Evolutionary conservation across 257 asterid genomes (phyloP).

Genomic region (Orobanche coerulescens): DNA sequence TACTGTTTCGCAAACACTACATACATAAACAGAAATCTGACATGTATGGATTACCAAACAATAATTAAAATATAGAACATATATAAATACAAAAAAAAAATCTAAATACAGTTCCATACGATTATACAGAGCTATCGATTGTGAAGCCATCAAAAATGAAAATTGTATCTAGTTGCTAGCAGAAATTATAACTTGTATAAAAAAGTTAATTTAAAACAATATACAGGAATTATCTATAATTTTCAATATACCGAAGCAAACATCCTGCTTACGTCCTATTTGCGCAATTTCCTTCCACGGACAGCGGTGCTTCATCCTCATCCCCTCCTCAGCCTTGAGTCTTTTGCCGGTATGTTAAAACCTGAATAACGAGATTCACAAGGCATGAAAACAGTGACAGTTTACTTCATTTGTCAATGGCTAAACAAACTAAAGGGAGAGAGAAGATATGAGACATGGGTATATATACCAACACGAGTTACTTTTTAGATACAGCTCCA

Average conservation of each 20-base stretch:
- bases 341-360: conserved; percentile 61
- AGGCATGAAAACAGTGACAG: background rate
- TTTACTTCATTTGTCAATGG: conserved; percentile 4
- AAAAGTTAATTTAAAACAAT: conserved; percentile 18
- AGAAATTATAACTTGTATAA: conserved; percentile 16
- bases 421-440: background rate
- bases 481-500: background rate
- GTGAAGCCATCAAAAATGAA: conserved; percentile 15
- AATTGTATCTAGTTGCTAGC: conserved; percentile 14
- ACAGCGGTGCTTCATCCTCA: conserved; percentile 4
- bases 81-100: background rate
- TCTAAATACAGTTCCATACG: conserved; percentile 11
- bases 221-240: conserved; percentile 12
- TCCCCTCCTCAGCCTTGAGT: conserved; percentile 20
- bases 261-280: conserved; percentile 19
- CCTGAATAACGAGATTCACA: conserved; percentile 32
- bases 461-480: background rate
- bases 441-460: background rate
- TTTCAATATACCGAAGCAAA: conserved; percentile 16
- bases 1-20: background rate
- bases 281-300: conserved; percentile 17
- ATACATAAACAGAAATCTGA: background rate
- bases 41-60: background rate
- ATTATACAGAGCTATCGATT: conserved; percentile 13
- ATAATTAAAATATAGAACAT: background rate